A percentile compares a stretch with the other conserved stretches of the same genome.
phyloP scores from a whole-genome alignment of 2,329 filamentous ascomycete species.

The Trichoderma brevicompactum region DNA sequence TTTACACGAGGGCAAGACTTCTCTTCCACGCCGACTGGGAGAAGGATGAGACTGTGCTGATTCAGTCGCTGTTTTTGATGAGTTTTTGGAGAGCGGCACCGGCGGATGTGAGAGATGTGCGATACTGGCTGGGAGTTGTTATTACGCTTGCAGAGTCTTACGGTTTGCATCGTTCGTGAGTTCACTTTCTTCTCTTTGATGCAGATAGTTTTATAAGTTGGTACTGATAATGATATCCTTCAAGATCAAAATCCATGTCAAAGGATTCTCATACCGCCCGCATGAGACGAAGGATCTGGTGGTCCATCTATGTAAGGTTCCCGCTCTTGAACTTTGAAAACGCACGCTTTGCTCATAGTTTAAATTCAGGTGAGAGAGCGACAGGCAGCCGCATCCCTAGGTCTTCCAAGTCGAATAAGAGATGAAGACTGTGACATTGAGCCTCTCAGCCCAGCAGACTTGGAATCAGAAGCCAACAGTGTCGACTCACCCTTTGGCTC shows the following conservation, averaged over 20 bases:
- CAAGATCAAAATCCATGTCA: conserved; percentile 37
- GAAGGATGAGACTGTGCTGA: conserved; percentile 52
- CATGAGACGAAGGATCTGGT: conserved; percentile 56
- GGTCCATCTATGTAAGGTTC: conserved; percentile 55
- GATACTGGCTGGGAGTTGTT: conserved; percentile 56
- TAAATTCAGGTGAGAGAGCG: conserved; percentile 42
- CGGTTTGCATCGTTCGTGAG: conserved; percentile 49
- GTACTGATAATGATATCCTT: neutral
- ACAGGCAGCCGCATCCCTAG: conserved; percentile 44
- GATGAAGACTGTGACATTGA: conserved; percentile 48
- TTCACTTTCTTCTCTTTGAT: neutral
- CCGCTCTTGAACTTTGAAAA: neutral
- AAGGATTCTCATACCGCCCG: conserved; percentile 37
- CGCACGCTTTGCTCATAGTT: neutral
- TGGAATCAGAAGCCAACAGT: conserved; percentile 37
- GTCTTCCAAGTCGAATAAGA: conserved; percentile 44
- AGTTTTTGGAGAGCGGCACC: conserved; percentile 60
- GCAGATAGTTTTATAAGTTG: neutral
- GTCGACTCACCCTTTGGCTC: conserved; percentile 38
- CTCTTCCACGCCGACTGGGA: conserved; percentile 60
- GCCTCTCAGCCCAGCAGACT: conserved; percentile 39
- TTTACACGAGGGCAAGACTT: conserved; percentile 55
- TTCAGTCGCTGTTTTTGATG: conserved; percentile 58
- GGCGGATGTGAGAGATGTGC: conserved; percentile 51
- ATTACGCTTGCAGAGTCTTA: conserved; percentile 57